These are phyloP conservation scores for Nicotiana rustica DNA, from an alignment of 305 asterid genomes.

Conservation along the genomic window DNA sequence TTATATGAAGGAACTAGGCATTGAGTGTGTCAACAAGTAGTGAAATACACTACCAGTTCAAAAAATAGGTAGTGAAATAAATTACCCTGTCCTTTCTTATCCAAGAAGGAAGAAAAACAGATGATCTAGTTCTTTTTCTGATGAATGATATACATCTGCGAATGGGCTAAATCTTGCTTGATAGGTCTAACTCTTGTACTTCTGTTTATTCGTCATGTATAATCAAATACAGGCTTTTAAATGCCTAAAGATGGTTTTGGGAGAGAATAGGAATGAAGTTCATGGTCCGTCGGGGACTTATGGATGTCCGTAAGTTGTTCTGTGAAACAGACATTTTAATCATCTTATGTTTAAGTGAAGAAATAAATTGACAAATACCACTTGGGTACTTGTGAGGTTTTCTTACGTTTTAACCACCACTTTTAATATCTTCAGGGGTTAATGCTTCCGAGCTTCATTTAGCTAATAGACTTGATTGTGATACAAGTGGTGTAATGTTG, in stretches of 20 bases:
- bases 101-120: too few species aligned
- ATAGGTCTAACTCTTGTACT: neutral
- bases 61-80: too few species aligned
- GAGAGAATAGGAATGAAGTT: neutral
- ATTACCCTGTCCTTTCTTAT: too few species aligned
- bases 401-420: neutral
- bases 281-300: neutral
- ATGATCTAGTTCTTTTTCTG: too few species aligned
- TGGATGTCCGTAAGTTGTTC: neutral
- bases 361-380: neutral
- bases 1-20: too few species aligned
- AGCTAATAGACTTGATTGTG: slow-evolving; percentile 91
- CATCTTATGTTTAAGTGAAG: slow-evolving; percentile 9
- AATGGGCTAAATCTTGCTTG: neutral
- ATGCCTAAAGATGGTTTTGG: neutral
- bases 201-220: neutral
- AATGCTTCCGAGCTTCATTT: slow-evolving; percentile 70
- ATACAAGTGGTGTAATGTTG: slow-evolving; percentile 87
- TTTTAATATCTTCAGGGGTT: slow-evolving; percentile 49
- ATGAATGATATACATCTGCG: neutral
- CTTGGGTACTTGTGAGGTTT: slow-evolving; percentile 26
- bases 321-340: neutral
- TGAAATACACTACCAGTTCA: too few species aligned
- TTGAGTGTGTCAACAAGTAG: too few species aligned
- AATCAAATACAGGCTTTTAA: neutral